Base-by-base conservation (phyloP, 495 filamentous ascomycete genomes). In the Delitschia confertaspora region DNA sequence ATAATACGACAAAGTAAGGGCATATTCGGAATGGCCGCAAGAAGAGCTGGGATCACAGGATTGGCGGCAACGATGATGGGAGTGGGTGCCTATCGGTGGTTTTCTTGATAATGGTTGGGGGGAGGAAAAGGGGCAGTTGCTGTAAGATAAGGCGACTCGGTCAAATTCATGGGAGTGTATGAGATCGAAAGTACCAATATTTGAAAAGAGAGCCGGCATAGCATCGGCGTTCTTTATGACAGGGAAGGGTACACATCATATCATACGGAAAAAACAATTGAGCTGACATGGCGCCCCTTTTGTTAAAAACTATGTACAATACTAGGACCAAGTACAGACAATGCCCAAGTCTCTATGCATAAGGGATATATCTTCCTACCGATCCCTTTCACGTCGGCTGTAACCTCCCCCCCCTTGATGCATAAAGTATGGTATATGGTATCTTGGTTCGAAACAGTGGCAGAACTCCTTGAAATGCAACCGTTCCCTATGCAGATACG, bases 11-110 rank as follows among this genome's bases (percentile, higher is more conserved):
- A 74, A 49, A 80, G 79, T 58, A 72, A 78, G 20, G 79, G 80
- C 19, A 71, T 78, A 53, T 86, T 88, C 59, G 85, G 86, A 20
- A 81, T 95, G 71, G 75, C 74, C 13, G 79, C 74, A 52, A 70
- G 87, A 33, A 71, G 75, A 47, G 53, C 79, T 18, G 83, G 80
- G 25, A 80, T 93, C 47, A 76, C 74, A 11, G 69, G 69, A n/a
- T 80, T 85, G 24, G 83, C 85, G 2, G 67, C 80, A 6, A 69
- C 69, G 1, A 64, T 93, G 32, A 77, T 81, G 6, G 80, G 76
- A 44, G 62, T 88, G 65, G 87, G 87, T 0, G 38, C 79, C 20
- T 80, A 69, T 55, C 62, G 76, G 46, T 65, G 71, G 20, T 63
- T 75, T 22, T 36, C 18, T 2, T 36, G 10, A 16, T 3, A 10